Conservation (phyloP, 2,329 filamentous ascomycete genomes). For the Penicillium decumbens region DNA sequence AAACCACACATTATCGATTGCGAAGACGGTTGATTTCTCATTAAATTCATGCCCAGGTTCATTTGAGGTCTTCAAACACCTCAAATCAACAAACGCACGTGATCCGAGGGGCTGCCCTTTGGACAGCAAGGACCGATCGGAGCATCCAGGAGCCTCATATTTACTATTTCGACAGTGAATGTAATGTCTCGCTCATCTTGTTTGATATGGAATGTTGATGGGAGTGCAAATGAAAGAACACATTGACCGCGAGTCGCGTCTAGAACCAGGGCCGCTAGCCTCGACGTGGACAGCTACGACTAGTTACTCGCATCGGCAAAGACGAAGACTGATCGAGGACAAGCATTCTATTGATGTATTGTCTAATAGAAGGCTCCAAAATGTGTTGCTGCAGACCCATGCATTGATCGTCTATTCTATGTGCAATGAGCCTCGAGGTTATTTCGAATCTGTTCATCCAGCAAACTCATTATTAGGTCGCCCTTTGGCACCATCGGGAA, state of each 20-base stretch:
- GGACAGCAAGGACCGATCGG: constrained; percentile 11
- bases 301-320: constrained; percentile 1
- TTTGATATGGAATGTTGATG: neutral
- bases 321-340: neutral
- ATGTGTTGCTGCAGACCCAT: constrained; percentile 18
- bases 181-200: neutral
- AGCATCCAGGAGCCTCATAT: constrained; percentile 6
- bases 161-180: neutral
- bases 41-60: neutral
- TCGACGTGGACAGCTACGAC: constrained; percentile 1
- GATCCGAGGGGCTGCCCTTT: constrained; percentile 8
- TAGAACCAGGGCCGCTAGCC: neutral
- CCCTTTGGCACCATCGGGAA: constrained; percentile 24
- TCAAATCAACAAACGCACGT: constrained; percentile 8
- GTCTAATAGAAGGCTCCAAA: constrained; percentile 8
- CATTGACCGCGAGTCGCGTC: neutral
- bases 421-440: neutral
- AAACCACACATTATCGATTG: neutral
- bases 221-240: neutral
- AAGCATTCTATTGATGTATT: neutral
- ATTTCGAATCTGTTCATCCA: constrained; percentile 10
- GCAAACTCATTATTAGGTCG: constrained; percentile 35
- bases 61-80: neutral
- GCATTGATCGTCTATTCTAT: neutral
- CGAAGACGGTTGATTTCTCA: neutral